Percentiles rank a stretch among this genome's conserved stretches.
These are phyloP conservation scores for Pseudogymnoascus sp. DNA, from an alignment of 2,329 filamentous ascomycete genomes.

Conservation along the genomic window DNA sequence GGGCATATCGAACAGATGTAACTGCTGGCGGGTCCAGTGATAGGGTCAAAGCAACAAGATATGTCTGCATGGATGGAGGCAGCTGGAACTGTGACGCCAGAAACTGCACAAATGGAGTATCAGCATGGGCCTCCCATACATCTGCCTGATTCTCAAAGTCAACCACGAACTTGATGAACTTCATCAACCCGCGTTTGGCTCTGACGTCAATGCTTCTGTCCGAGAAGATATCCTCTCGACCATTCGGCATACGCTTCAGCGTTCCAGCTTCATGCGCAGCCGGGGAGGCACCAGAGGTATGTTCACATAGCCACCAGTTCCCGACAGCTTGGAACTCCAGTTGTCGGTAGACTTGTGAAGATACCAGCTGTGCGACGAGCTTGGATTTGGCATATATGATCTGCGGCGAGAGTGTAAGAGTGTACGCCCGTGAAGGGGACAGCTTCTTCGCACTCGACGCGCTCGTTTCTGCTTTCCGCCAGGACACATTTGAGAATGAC, in stretches of 20 bases:
- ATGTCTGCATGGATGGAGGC: conserved; percentile 56
- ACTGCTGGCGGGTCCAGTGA: conserved; percentile 45
- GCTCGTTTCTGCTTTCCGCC: conserved; percentile 22
- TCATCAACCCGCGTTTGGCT: conserved; percentile 82
- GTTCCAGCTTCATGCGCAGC: conserved; percentile 22
- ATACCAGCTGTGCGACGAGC: conserved; percentile 72
- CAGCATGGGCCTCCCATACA: conserved; percentile 49
- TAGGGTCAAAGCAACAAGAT: conserved; percentile 63
- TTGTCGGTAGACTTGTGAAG: conserved; percentile 78
- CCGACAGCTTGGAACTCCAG: conserved; percentile 90
- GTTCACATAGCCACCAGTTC: conserved; percentile 71
- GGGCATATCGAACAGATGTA: conserved; percentile 54
- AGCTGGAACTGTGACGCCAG: conserved; percentile 55
- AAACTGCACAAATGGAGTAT: conserved; percentile 48
- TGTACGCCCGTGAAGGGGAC: conserved; percentile 64
- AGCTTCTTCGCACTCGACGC: conserved; percentile 37
- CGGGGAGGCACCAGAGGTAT: conserved; percentile 10
- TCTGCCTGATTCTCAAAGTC: conserved; percentile 56
- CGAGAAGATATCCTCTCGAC: conserved; percentile 83
- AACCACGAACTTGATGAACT: conserved; percentile 81
- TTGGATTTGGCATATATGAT: conserved; percentile 76
- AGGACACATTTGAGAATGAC: conserved; percentile 24
- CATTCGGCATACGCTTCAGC: conserved; percentile 71
- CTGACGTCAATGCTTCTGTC: conserved; percentile 66
- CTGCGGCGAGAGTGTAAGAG: conserved; percentile 73